These are phyloP conservation scores for Crithidia acanthocephali DNA, from an alignment of 208 protist species.

Conservation along the genomic window DNA sequence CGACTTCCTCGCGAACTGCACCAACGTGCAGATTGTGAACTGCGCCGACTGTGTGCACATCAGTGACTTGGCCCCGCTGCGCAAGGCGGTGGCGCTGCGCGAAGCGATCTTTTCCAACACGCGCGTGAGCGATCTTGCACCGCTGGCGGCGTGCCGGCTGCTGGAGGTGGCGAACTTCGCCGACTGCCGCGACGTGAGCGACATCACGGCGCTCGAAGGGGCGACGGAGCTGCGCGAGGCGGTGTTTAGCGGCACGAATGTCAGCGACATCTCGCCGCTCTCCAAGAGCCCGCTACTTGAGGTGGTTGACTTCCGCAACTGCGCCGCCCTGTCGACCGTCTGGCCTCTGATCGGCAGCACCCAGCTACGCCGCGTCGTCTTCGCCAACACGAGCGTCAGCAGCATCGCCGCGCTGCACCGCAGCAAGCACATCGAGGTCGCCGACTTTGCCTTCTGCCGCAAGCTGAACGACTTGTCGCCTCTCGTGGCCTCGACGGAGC, in stretches of 20 bases:
- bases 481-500: neutral
- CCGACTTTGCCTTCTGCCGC: conserved; percentile 22
- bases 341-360: neutral
- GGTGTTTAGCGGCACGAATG: conserved; percentile 5
- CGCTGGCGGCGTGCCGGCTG: conserved; percentile 4
- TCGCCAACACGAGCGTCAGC: conserved; percentile 5
- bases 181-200: conserved; percentile 1
- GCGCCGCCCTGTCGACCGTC: neutral
- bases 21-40: conserved; percentile 5
- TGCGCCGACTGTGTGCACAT: conserved; percentile 14
- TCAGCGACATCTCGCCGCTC: conserved; percentile 11
- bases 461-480: conserved; percentile 3
- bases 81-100: neutral
- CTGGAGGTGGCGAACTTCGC: conserved; percentile 17
- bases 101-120: conserved; percentile 12
- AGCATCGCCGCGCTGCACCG: conserved; percentile 1
- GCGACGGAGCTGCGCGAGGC: conserved; percentile 4
- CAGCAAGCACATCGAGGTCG: conserved; percentile 15
- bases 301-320: conserved; percentile 15
- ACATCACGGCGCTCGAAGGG: conserved; percentile 2
- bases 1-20: conserved; percentile 14
- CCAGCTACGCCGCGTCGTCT: conserved; percentile 13
- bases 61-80: conserved; percentile 15
- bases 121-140: neutral
- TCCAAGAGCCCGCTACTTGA: conserved; percentile 5